These are phyloP conservation scores for Corniculantispora saksenae DNA, from an alignment of 2,329 filamentous ascomycete genomes.

Conservation along the genomic window DNA sequence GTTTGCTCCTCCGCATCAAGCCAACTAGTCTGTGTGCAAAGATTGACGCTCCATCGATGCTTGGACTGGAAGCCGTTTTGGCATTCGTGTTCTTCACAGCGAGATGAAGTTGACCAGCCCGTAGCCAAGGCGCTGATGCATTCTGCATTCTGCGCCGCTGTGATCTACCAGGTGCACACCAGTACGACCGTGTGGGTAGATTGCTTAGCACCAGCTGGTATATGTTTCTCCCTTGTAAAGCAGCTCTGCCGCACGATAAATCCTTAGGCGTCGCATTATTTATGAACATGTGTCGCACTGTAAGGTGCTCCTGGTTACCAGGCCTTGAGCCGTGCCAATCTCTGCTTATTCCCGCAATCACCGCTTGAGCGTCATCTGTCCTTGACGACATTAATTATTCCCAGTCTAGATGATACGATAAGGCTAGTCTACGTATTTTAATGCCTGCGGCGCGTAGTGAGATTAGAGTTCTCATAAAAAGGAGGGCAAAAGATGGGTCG, in stretches of 20 bases:
- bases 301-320: background rate
- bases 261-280: background rate
- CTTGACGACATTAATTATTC: background rate
- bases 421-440: background rate
- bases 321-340: background rate
- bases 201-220: slow-evolving; percentile 14
- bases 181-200: slow-evolving; percentile 15
- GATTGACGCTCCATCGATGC: slow-evolving; percentile 55
- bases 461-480: slow-evolving; percentile 8
- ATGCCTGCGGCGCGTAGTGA: background rate
- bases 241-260: background rate
- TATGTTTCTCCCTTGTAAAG: background rate
- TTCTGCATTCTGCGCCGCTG: slow-evolving; percentile 14
- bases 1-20: slow-evolving; percentile 74
- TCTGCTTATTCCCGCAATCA: background rate
- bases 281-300: background rate
- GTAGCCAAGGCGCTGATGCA: slow-evolving; percentile 12
- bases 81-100: slow-evolving; percentile 23
- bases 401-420: background rate
- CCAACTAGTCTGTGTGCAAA: slow-evolving; percentile 98
- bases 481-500: slow-evolving; percentile 13
- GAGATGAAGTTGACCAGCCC: slow-evolving; percentile 11
- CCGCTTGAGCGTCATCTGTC: background rate
- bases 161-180: slow-evolving; percentile 16
- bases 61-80: slow-evolving; percentile 55